Evolutionary conservation across 495 filamentous ascomycete species (phyloP).

Genomic region (Parmelia sp.): DNA sequence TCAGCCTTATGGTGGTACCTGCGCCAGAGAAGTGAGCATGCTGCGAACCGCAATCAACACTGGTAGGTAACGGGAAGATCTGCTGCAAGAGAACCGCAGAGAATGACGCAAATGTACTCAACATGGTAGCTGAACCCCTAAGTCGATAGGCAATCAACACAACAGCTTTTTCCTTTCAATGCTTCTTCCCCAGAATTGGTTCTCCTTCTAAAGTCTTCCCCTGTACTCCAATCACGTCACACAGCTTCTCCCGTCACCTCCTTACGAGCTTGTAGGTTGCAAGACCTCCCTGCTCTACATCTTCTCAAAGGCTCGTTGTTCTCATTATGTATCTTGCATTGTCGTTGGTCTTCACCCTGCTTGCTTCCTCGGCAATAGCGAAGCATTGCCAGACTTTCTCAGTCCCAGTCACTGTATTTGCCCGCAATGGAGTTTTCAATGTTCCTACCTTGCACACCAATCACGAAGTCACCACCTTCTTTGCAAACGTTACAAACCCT

Average conservation of each 20-base stretch:
- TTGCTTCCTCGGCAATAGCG: constrained; percentile 19
- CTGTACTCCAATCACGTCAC: background rate
- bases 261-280: background rate
- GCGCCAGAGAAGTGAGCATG: background rate
- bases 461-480: constrained; percentile 34
- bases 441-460: constrained; percentile 30
- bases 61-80: background rate
- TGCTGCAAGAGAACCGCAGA: background rate
- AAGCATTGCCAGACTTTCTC: constrained; percentile 34
- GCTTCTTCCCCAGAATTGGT: background rate
- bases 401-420: constrained; percentile 31
- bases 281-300: background rate
- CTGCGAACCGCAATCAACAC: background rate
- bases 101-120: background rate
- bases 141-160: background rate
- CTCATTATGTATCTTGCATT: background rate
- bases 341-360: background rate
- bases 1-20: background rate
- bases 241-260: background rate
- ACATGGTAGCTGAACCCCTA: background rate
- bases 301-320: background rate
- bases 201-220: background rate
- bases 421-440: constrained; percentile 34
- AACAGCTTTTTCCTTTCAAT: background rate
- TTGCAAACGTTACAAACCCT: constrained; percentile 29